Evolutionary conservation across 192 early-diverging fungal genomes (phyloP).

Genomic region (Coemansia sp.): DNA sequence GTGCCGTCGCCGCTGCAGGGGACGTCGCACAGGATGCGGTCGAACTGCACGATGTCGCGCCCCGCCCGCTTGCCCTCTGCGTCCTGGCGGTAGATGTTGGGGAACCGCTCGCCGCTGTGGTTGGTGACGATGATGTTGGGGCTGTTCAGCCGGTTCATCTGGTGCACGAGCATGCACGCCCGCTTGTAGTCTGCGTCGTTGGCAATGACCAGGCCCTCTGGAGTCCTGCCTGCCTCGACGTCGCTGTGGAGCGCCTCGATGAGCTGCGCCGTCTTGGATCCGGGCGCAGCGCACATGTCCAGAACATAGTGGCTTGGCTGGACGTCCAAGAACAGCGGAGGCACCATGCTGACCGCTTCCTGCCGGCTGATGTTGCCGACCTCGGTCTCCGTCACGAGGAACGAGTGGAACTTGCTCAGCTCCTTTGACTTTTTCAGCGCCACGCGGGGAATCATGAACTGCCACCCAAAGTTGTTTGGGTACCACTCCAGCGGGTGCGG

Average conservation of each 20-base stretch:
- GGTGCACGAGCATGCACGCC: slow-evolving; percentile 91
- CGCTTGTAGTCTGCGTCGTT: slow-evolving; percentile 94
- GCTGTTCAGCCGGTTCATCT: slow-evolving; percentile 90
- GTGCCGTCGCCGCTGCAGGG: slow-evolving; percentile 99
- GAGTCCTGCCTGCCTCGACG: slow-evolving; percentile 54
- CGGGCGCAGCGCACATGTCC: slow-evolving; percentile 98
- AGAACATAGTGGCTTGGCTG: slow-evolving; percentile 81
- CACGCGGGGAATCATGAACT: slow-evolving; percentile 72
- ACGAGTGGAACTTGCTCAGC: slow-evolving; percentile 84
- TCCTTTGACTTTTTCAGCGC: slow-evolving; percentile 74
- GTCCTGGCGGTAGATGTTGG: slow-evolving; percentile 56
- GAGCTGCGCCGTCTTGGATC: slow-evolving; percentile 95
- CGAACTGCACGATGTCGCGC: slow-evolving; percentile 75
- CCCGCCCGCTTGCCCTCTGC: slow-evolving; percentile 5
- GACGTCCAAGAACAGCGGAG: slow-evolving; percentile 89
- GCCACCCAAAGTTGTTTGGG: slow-evolving; percentile 90
- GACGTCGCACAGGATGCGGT: slow-evolving; percentile 95
- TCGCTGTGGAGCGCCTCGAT: slow-evolving; percentile 75
- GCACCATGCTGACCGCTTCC: slow-evolving; percentile 98
- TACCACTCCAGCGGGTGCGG: slow-evolving; percentile 82
- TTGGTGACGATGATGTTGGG: slow-evolving; percentile 94
- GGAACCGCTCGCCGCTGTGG: slow-evolving; percentile 90
- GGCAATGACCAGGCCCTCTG: slow-evolving; percentile 86
- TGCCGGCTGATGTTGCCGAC: slow-evolving; percentile 95
- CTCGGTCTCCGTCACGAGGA: slow-evolving; percentile 97